Conservation (phyloP, 176 grass and related monocot genomes). For the Rhynchospora tenuis region DNA sequence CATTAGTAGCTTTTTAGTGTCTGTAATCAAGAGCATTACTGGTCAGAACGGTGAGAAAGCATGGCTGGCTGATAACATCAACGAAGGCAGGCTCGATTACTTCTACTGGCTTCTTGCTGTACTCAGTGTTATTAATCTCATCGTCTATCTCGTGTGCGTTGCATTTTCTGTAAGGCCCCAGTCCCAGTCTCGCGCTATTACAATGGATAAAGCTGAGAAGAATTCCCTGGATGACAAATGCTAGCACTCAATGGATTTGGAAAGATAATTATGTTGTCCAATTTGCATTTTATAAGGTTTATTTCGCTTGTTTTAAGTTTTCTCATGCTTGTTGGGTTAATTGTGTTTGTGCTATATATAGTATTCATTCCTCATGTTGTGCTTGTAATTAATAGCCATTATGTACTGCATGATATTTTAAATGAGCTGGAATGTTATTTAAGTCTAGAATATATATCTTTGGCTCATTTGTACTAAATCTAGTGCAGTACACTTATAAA, state of each 20-base stretch:
- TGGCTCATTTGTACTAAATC: background rate
- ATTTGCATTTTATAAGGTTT: background rate
- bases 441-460: background rate
- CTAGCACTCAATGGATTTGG: background rate
- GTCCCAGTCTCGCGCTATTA: background rate
- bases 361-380: background rate
- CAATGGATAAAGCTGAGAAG: constrained; percentile 3
- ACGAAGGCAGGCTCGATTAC: constrained; percentile 64
- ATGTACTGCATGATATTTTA: background rate
- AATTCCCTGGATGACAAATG: constrained; percentile 10
- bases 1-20: constrained; percentile 66
- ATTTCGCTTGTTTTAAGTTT: background rate
- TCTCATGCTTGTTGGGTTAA: background rate
- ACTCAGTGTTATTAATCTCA: constrained; percentile 46
- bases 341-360: background rate
- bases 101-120: constrained; percentile 64
- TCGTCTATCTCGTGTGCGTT: constrained; percentile 41
- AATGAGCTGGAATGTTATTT: background rate
- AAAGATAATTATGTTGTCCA: background rate
- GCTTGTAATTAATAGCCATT: background rate
- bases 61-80: constrained; percentile 66
- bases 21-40: constrained; percentile 49
- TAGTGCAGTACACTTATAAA: background rate
- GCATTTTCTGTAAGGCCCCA: constrained; percentile 24
- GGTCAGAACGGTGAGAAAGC: background rate